A percentile compares a stretch with the other conserved stretches of the same genome.
Conservation (phyloP, 345 rosid genomes). For the Excoecaria cochinchinensis region DNA sequence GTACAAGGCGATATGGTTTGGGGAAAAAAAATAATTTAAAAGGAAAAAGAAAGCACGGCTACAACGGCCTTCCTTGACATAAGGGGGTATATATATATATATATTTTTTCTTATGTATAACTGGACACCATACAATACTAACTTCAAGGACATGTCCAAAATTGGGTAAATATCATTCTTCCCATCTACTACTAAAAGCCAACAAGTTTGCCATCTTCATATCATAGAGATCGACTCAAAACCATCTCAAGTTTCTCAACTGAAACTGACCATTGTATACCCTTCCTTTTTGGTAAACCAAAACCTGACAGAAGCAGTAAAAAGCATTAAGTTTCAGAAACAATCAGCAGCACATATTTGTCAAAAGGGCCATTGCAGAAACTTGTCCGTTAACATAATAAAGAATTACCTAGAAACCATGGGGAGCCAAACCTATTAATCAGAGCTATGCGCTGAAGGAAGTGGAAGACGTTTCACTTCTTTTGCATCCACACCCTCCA, state of each 20-base stretch:
- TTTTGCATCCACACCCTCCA: slow-evolving; percentile 14
- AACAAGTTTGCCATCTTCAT: slow-evolving; percentile 8
- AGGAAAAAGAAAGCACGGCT: slow-evolving; percentile 10
- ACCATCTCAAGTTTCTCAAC: slow-evolving; percentile 13
- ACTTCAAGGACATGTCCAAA: slow-evolving; percentile 24
- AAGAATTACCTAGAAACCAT: slow-evolving; percentile 12
- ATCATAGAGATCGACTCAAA: background rate
- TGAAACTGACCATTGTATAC: background rate
- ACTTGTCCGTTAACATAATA: background rate
- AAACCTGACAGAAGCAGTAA: background rate
- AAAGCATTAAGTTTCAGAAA: background rate
- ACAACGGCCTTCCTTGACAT: slow-evolving; percentile 7
- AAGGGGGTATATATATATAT: slow-evolving; percentile 10
- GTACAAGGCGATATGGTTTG: slow-evolving; percentile 20
- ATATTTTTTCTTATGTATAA: slow-evolving; percentile 19
- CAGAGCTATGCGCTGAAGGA: background rate
- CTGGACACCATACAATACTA: slow-evolving; percentile 24
- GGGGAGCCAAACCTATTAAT: slow-evolving; percentile 9
- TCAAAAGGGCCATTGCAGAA: background rate
- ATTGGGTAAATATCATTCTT: slow-evolving; percentile 23
- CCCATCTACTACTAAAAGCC: slow-evolving; percentile 20
- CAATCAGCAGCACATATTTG: background rate
- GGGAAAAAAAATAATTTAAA: background rate
- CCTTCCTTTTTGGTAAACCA: background rate
- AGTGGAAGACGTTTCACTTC: slow-evolving; percentile 17